Percentiles rank a stretch among this genome's conserved stretches.
Conservation (phyloP, 352 stramenopile genomes). For the Phytophthora colocasiae region DNA sequence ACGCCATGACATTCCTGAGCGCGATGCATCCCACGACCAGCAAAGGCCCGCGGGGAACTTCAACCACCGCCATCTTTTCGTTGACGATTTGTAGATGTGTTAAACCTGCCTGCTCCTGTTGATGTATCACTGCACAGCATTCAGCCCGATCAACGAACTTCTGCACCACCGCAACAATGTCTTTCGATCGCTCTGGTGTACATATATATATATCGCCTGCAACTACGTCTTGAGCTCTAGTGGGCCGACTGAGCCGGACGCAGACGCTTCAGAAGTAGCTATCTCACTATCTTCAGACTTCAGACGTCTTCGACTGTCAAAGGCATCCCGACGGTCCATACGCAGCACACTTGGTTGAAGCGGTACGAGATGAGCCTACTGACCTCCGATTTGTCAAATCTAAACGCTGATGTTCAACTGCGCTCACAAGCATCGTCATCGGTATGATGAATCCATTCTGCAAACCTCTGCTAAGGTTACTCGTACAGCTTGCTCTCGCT, state of each 20-base stretch:
- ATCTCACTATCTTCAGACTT: constrained; percentile 42
- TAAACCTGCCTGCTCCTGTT: constrained; percentile 23
- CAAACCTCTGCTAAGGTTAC: neutral
- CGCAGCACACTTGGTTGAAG: constrained; percentile 19
- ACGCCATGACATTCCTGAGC: constrained; percentile 6
- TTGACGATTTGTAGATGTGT: constrained; percentile 32
- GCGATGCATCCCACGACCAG: constrained; percentile 17
- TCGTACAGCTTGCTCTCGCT: too few relatives aligned
- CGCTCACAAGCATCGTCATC: constrained; percentile 13
- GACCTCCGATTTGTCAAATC: constrained; percentile 28
- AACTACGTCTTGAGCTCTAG: neutral
- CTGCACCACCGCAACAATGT: neutral
- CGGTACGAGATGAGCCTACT: constrained; percentile 16
- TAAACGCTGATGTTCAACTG: constrained; percentile 22
- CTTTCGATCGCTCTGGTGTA: neutral
- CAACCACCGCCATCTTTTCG: constrained; percentile 30
- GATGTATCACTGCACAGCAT: constrained; percentile 3
- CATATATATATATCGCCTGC: neutral
- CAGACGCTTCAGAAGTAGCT: constrained; percentile 13
- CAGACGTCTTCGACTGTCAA: constrained; percentile 6
- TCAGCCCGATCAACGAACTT: neutral
- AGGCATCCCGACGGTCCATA: constrained; percentile 16
- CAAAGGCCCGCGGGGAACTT: constrained; percentile 22
- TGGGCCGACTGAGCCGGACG: constrained; percentile 14
- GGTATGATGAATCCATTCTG: constrained; percentile 5